phyloP scores from a whole-genome alignment of 208 protist genomes.

The Naegleria fowleri region DNA sequence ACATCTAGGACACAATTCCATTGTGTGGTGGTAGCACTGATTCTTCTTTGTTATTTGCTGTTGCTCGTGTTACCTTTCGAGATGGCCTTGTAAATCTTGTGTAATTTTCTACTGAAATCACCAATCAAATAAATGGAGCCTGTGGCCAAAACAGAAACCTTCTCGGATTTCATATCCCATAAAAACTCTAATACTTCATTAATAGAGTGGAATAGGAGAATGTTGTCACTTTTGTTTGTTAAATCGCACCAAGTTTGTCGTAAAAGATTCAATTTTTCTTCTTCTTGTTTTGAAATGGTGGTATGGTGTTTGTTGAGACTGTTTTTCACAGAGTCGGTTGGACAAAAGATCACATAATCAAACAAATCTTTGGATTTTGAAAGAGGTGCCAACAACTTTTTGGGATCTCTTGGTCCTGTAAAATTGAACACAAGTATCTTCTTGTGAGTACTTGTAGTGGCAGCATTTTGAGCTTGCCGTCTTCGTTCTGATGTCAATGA shows the following conservation, averaged over 20 bases:
- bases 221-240: not conserved
- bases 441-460: not conserved
- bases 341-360: constrained; percentile 3
- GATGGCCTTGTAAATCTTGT: not conserved
- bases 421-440: constrained; percentile 19
- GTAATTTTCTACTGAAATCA: not conserved
- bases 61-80: too few relatives aligned
- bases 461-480: not conserved
- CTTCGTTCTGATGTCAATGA: not conserved
- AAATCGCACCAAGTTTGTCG: not conserved
- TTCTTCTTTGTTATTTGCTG: too few relatives aligned
- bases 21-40: too few relatives aligned
- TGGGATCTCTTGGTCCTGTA: constrained; percentile 7
- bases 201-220: too few relatives aligned
- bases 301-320: not conserved
- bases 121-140: not conserved
- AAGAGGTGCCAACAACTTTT: not conserved
- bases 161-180: not conserved
- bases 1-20: too few relatives aligned
- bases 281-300: not conserved
- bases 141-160: not conserved
- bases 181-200: not conserved
- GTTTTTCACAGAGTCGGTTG: not conserved
- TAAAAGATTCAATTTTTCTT: not conserved
- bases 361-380: not conserved